These are phyloP conservation scores for Sisymbrium altissimum DNA, from an alignment of 345 rosid genomes.

Conservation along the genomic window DNA sequence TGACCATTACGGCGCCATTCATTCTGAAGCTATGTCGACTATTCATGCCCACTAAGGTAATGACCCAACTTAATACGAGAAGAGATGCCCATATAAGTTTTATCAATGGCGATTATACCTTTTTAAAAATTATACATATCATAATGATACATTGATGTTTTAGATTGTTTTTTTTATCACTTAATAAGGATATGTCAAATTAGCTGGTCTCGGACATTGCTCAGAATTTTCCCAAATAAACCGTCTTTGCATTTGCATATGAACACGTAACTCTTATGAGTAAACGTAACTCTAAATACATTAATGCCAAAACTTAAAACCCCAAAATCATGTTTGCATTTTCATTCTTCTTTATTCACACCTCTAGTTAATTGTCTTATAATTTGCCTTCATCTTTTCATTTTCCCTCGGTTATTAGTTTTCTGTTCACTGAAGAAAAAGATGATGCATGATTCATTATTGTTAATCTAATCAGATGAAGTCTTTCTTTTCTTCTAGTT, in stretches of 20 bases:
- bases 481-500: background rate
- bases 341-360: constrained; percentile 10
- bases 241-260: constrained; percentile 6
- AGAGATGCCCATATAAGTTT: background rate
- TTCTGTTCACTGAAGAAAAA: constrained; percentile 4
- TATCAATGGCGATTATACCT: background rate
- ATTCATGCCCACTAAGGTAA: background rate
- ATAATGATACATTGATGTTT: background rate
- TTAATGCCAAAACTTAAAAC: background rate
- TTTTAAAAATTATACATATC: background rate
- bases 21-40: too few relatives aligned
- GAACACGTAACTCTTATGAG: constrained; percentile 25
- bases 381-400: constrained; percentile 15
- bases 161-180: background rate
- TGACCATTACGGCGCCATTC: too few relatives aligned
- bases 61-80: background rate
- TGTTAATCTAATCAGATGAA: background rate
- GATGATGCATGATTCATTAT: constrained; percentile 9
- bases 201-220: background rate
- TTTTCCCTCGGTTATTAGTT: constrained; percentile 3
- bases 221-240: background rate
- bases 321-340: constrained; percentile 18
- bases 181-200: background rate
- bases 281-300: constrained; percentile 6
- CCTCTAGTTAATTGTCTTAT: background rate